Base-by-base conservation (phyloP, 2,329 filamentous ascomycete genomes). In the Fusarium humuli region DNA sequence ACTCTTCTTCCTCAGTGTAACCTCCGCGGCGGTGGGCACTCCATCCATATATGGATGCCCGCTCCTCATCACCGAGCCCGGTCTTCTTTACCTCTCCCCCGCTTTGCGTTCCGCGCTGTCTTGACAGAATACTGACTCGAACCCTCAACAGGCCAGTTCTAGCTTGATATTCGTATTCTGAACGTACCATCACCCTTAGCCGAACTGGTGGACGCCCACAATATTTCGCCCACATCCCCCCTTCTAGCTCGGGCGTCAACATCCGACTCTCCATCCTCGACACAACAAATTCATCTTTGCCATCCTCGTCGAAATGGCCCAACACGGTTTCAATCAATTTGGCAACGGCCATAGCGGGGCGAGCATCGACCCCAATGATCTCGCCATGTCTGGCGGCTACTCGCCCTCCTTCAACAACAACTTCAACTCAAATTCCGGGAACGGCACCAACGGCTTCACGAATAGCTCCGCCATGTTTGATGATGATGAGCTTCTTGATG, bases 401-500 rank as follows among this genome's bases (percentile, higher is more conserved):
- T 88, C 87, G 23, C 84, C 87, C 40, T 86, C 88, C 2, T 92
- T 89, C 76, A 85, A 75, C 56, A 80, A 87, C 60, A 80, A 87
- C 60, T 86, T 86, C 74, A 90, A 91, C 79, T 82, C 85, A n/a
- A 82, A 82, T 69, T 82, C 82, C 25, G 84, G 80, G 75, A 91
- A 87, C 77, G 84, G 90, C 70, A 86, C 87, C 32, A 90, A 89
- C 61, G 91, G 88, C 78, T 97, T 94, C 82, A 91, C 91, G 47
- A 90, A 90, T 73, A 92, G 91, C 63, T 92, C 91, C 65, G 92
- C 93, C 13, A 87, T 91, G 42, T 94, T 97, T 71, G 91, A 89
- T 67, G 95, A 97, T 71, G 95, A 98, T 69, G 95, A 98, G 78
- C 85, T 98, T 48, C 86, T 95, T 48, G 94, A 97, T 71, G 88